phyloP scores from a whole-genome alignment of 140 eudicot species.

The Stevia rebaudiana region DNA sequence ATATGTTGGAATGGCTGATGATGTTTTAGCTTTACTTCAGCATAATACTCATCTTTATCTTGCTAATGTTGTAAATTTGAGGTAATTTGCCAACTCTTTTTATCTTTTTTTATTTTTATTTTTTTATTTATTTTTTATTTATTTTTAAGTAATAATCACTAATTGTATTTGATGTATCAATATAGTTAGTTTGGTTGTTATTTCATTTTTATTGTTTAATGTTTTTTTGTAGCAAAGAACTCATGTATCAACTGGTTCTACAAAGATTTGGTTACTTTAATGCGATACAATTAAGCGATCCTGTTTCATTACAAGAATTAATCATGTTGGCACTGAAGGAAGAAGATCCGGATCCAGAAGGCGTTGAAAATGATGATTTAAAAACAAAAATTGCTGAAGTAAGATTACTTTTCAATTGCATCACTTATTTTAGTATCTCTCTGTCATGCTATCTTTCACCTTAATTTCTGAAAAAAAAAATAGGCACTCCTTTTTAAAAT shows the following conservation, averaged over 20 bases:
- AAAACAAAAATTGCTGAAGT: slow-evolving; percentile 82
- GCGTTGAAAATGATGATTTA: slow-evolving; percentile 51
- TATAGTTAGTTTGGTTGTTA: not conserved
- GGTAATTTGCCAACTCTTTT: slow-evolving; percentile 35
- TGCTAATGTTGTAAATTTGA: slow-evolving; percentile 85
- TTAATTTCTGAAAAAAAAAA: not conserved
- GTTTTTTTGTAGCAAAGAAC: slow-evolving; percentile 76
- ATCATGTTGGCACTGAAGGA: slow-evolving; percentile 73
- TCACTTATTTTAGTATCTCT: not conserved
- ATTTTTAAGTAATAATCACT: not conserved
- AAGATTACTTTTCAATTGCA: slow-evolving; percentile 24
- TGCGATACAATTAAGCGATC: slow-evolving; percentile 89
- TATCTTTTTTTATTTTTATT: not conserved
- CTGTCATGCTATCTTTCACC: not conserved
- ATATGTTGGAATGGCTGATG: slow-evolving; percentile 99
- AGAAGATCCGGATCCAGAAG: slow-evolving; percentile 68
- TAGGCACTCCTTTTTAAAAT: not conserved
- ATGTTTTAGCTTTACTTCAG: slow-evolving; percentile 82
- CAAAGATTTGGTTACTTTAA: slow-evolving; percentile 91
- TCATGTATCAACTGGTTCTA: slow-evolving; percentile 94
- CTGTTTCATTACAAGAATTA: slow-evolving; percentile 65
- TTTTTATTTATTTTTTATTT: too few species aligned
- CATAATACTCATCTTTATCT: slow-evolving; percentile 83
- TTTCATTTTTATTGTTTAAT: not conserved
- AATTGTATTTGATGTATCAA: not conserved